These are phyloP conservation scores for Hyphodiscus sp. DNA, from an alignment of 2,329 filamentous ascomycete species.

Conservation along the genomic window DNA sequence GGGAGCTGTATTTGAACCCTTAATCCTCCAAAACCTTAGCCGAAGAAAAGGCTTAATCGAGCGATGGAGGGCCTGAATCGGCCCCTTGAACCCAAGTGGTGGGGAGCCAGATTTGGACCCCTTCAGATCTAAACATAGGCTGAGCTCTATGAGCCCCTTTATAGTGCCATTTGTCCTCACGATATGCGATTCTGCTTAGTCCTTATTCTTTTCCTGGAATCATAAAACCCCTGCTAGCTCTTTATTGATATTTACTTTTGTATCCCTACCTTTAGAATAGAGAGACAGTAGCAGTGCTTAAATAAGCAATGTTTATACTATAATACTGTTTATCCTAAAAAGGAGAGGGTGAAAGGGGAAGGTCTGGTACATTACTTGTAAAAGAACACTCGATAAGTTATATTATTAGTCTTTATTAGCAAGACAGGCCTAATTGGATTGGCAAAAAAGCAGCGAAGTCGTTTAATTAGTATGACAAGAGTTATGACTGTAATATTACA, in stretches of 20 bases:
- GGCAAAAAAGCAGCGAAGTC: too few species aligned
- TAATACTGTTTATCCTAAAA: constrained; percentile 1
- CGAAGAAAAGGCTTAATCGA: not conserved
- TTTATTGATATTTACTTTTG: not conserved
- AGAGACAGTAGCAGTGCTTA: not conserved
- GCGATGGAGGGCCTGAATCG: constrained; percentile 1
- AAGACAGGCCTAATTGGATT: too few species aligned
- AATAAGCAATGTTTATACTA: too few species aligned
- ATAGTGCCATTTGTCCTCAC: not conserved
- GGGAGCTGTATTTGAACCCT: not conserved
- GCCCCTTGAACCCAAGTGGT: constrained; percentile 1
- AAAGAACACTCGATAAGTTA: not conserved
- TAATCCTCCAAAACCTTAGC: not conserved
- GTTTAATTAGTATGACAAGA: too few species aligned
- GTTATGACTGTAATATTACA: too few species aligned
- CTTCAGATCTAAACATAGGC: constrained; percentile 8
- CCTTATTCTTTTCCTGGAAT: not conserved
- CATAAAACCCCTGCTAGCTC: not conserved
- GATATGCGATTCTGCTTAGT: not conserved
- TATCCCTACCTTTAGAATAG: not conserved
- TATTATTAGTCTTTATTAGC: too few species aligned
- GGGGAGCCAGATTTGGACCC: constrained; percentile 2
- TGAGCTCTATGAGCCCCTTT: not conserved
- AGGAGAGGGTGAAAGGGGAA: not conserved
- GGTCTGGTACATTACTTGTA: not conserved